Base-by-base conservation (phyloP, 106 monocot species). In the Acorus gramineus region DNA sequence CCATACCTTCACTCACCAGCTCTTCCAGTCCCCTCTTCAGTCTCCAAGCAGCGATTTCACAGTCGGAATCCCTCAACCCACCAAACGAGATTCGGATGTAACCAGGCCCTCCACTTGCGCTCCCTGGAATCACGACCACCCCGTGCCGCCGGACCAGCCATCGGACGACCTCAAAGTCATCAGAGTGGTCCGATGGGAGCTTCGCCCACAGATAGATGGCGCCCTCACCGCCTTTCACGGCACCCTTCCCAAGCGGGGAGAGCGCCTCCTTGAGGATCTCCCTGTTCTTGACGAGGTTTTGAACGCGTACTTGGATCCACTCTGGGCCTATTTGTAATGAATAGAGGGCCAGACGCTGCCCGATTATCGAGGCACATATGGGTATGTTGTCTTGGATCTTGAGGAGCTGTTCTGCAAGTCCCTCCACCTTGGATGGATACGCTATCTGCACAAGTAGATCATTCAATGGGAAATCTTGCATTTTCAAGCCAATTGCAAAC, bases 331-430 rank as follows among this genome's bases (percentile, higher is more conserved):
- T 69, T 65, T 92, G 65, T 14, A 98, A 68, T 2, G 92, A 83
- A 60, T 78, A 69, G 49, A 92, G 92, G 13, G 98, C 98, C 8
- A 98, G 69, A 52, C 68, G 85, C 52, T 98, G 98, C 11, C 92
- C 77, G 7, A 98, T 85, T 47, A 98, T 76, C 6, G 98, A 84
- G n/a, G 98, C 92, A 57, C 98, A 98, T 53, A 98, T 98, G 8
- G 98, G 98, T 56, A 98, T 98, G 73, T 92, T 92, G 61, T 98
- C 98, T 73, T 98, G 98, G 50, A 92, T 78, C 84, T 98, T 98
- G 13, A 98, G 85, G n/a, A 98, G 92, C 69, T 74, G 80, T 42
- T 59, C 83, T 12, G 56, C 83, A 45, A 98, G 52, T 45, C 79
- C 88, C 4, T 83, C 68, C 0, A 78, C 92, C 43, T 85, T 81